Conservation (phyloP, 768 basidiomycete genomes). For the Rhodotorula taiwanensis region DNA sequence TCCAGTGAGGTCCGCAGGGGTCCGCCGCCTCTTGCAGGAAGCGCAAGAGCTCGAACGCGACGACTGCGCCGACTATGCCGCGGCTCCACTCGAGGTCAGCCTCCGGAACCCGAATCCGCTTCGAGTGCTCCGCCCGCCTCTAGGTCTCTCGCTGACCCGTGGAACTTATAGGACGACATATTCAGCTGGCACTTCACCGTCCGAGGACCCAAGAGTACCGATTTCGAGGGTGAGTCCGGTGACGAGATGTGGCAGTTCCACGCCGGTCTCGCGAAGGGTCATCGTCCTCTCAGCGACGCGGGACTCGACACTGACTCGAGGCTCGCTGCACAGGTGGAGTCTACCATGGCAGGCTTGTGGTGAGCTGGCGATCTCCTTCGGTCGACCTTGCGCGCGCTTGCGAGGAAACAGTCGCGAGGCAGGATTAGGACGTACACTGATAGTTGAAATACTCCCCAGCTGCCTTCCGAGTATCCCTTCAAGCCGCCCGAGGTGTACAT, state of each 20-base stretch:
- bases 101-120: no score
- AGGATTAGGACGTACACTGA: no score
- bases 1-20: slow-evolving; percentile 29
- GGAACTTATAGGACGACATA: slow-evolving; percentile 51
- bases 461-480: slow-evolving; percentile 93
- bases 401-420: no score
- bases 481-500: slow-evolving; percentile 92
- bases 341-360: slow-evolving; percentile 71
- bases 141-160: background rate
- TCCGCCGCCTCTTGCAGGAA: slow-evolving; percentile 93
- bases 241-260: background rate
- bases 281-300: no score
- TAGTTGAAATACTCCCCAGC: slow-evolving; percentile 20
- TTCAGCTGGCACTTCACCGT: slow-evolving; percentile 97
- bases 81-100: slow-evolving; percentile 62
- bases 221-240: slow-evolving; percentile 57
- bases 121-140: no score
- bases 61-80: slow-evolving; percentile 76
- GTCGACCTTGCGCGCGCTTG: no score
- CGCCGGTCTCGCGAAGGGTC: background rate
- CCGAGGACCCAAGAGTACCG: slow-evolving; percentile 66
- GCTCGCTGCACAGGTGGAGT: slow-evolving; percentile 80
- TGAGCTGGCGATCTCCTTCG: slow-evolving; percentile 7
- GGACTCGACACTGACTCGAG: background rate
- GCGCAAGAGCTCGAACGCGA: slow-evolving; percentile 80